A percentile compares a stretch with the other conserved stretches of the same genome.
phyloP scores from a whole-genome alignment of 805 yeast species.

The Ogataea henricii region DNA sequence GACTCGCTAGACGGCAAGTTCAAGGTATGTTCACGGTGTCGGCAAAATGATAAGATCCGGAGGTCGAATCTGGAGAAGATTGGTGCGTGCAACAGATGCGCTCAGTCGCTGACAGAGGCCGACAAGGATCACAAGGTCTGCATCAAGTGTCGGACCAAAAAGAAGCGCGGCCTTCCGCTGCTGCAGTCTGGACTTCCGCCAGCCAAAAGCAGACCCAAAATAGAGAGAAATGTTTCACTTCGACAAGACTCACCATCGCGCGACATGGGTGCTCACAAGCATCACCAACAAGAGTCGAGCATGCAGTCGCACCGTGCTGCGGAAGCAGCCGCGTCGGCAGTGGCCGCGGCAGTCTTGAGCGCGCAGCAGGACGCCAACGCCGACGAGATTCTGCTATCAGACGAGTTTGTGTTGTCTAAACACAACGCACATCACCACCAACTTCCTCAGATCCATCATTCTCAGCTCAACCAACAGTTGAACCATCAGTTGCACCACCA shows the following conservation, averaged over 20 bases:
- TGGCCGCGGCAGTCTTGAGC: constrained; percentile 23
- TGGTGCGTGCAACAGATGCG: constrained; percentile 67
- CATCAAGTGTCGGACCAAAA: constrained; percentile 50
- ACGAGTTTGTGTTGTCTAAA: constrained; percentile 10
- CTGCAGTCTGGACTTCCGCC: neutral
- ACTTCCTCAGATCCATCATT: constrained; percentile 29
- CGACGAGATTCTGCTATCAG: constrained; percentile 18
- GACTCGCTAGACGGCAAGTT: constrained; percentile 46
- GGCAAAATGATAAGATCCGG: constrained; percentile 60
- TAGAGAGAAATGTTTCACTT: neutral
- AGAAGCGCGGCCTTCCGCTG: constrained; percentile 38
- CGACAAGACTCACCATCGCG: constrained; percentile 3
- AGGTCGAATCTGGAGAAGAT: constrained; percentile 55
- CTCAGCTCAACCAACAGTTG: constrained; percentile 34
- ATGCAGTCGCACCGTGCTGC: neutral
- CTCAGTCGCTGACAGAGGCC: constrained; percentile 44
- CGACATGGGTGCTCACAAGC: neutral
- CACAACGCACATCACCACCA: constrained; percentile 9
- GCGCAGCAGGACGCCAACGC: constrained; percentile 16
- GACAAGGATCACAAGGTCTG: constrained; percentile 63
- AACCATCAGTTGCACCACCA: constrained; percentile 31
- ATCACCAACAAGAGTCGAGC: neutral
- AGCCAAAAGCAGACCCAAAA: constrained; percentile 1
- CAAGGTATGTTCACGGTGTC: constrained; percentile 67
- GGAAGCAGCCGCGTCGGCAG: constrained; percentile 19